Conservation (phyloP, 1,139 yeast genomes). For the Petasospora rhodanensis region DNA sequence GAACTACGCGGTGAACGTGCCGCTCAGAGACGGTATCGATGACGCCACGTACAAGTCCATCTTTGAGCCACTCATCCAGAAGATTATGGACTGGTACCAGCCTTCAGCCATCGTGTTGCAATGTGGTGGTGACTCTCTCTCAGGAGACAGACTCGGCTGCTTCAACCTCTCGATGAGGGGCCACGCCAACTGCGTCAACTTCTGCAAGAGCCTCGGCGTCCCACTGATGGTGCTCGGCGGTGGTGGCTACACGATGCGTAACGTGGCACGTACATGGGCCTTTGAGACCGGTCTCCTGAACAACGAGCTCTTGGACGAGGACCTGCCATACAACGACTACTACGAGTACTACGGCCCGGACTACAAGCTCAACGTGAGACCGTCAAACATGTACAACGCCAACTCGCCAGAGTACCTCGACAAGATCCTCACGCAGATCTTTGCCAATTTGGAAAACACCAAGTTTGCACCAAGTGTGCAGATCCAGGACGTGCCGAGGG, state of each 20-base stretch:
- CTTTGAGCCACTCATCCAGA: conserved; percentile 79
- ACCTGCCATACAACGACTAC: conserved; percentile 92
- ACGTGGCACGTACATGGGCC: conserved; percentile 95
- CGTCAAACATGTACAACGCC: conserved; percentile 95
- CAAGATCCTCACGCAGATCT: conserved; percentile 74
- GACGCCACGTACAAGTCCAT: conserved; percentile 82
- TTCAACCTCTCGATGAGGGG: conserved; percentile 90
- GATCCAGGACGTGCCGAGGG: conserved; percentile 84
- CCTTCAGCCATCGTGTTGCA: conserved; percentile 90
- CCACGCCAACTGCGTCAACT: conserved; percentile 93
- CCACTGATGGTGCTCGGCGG: conserved; percentile 95
- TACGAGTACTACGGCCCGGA: conserved; percentile 97
- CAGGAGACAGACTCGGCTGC: conserved; percentile 89
- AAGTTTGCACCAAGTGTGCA: conserved; percentile 96
- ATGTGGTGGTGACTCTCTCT: conserved; percentile 90
- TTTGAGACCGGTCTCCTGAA: conserved; percentile 88
- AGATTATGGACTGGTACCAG: conserved; percentile 88
- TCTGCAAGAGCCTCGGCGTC: conserved; percentile 77
- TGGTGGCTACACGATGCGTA: conserved; percentile 97
- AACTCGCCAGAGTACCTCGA: conserved; percentile 90
- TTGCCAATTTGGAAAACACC: conserved; percentile 77
- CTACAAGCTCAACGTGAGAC: conserved; percentile 86
- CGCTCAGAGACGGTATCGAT: conserved; percentile 88
- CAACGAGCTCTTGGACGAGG: conserved; percentile 71
- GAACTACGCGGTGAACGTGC: conserved; percentile 81